These are phyloP conservation scores for Alternaria ethzedia DNA, from an alignment of 2,329 filamentous ascomycete genomes.

Conservation along the genomic window DNA sequence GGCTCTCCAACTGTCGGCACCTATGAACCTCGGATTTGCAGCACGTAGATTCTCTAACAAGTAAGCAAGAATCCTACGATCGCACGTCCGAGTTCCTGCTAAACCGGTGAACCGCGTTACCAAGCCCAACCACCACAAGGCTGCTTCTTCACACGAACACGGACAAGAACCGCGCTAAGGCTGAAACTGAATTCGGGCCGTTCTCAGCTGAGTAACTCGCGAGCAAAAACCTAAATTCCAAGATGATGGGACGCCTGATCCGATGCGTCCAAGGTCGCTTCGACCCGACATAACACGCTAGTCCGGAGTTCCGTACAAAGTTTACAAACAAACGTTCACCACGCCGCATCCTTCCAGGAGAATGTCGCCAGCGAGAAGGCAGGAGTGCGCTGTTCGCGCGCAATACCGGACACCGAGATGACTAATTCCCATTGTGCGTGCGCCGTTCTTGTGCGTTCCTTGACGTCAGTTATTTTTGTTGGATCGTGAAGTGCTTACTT, in stretches of 20 bases:
- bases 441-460: background rate
- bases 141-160: background rate
- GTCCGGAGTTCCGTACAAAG: slow-evolving; percentile 4
- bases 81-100: background rate
- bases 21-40: background rate
- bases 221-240: background rate
- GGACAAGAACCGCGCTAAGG: background rate
- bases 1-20: background rate
- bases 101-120: background rate
- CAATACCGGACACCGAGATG: background rate
- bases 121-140: background rate
- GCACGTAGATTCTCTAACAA: background rate
- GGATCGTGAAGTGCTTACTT: background rate
- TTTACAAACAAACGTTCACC: background rate
- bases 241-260: background rate
- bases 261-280: background rate
- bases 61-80: background rate
- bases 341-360: background rate
- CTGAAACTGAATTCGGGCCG: background rate
- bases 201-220: background rate
- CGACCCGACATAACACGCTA: background rate
- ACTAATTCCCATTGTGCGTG: background rate
- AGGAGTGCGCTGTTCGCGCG: background rate
- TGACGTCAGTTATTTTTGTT: background rate
- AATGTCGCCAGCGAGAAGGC: background rate